Percentiles rank a stretch among this genome's conserved stretches.
Evolutionary conservation across 2,329 filamentous ascomycete genomes (phyloP).

Genomic region (Cladobotryum mycophilum): DNA sequence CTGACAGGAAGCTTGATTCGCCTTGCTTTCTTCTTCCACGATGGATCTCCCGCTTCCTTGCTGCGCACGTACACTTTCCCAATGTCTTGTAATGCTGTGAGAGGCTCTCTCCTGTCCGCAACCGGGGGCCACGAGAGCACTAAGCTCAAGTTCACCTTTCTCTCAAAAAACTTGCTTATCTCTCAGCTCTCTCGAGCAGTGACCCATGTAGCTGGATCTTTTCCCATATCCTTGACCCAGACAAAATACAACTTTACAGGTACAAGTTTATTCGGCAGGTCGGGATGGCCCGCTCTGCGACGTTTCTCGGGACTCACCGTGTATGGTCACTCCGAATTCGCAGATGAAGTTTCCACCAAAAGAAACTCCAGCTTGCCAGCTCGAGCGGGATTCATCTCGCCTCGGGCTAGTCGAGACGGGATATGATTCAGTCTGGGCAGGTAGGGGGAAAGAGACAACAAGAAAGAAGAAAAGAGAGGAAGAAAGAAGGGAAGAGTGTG

Average conservation of each 20-base stretch:
- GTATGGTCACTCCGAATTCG: not conserved
- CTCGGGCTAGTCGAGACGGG: not conserved
- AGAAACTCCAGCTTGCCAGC: not conserved
- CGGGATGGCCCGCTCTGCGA: conserved; percentile 9
- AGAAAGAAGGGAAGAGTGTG: not conserved
- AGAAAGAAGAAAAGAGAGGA: not conserved
- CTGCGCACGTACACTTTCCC: too few relatives aligned
- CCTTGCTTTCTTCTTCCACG: too few relatives aligned
- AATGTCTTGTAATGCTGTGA: too few relatives aligned
- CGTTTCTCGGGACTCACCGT: not conserved
- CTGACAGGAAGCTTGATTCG: not conserved
- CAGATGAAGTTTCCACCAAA: not conserved
- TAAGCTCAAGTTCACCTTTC: too few relatives aligned
- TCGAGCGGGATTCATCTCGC: not conserved
- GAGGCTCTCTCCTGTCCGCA: too few relatives aligned
- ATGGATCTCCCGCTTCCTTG: too few relatives aligned
- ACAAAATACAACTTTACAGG: too few relatives aligned
- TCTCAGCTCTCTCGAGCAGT: not conserved
- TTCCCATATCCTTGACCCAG: not conserved
- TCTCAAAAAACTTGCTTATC: too few relatives aligned
- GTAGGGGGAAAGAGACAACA: not conserved
- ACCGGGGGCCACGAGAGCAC: too few relatives aligned
- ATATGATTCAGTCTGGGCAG: not conserved
- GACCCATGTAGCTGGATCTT: not conserved
- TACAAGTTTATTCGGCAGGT: conserved; percentile 1